Percentiles rank a stretch among this genome's conserved stretches.
phyloP scores from a whole-genome alignment of 352 stramenopile species.

The Globisporangium recalcitrans region DNA sequence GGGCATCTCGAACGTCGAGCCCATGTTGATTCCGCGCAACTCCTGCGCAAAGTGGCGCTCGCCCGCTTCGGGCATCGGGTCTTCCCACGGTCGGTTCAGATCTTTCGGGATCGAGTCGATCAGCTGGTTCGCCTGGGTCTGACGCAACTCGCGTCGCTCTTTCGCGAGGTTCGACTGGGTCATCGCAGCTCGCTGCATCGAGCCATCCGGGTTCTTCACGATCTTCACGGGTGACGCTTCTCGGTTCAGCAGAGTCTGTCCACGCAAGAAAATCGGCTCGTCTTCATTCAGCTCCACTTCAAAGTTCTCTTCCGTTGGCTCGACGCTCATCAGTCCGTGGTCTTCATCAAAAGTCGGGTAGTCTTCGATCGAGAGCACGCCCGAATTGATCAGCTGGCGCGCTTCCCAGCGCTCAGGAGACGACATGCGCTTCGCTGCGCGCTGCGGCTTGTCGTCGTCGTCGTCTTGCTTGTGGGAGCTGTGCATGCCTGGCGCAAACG shows the following conservation, averaged over 20 bases:
- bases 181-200: conserved; percentile 95
- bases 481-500: conserved; percentile 82
- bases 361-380: conserved; percentile 96
- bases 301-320: conserved; percentile 84
- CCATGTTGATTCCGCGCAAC: conserved; percentile 89
- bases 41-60: conserved; percentile 98
- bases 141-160: conserved; percentile 94
- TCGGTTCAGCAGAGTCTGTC: conserved; percentile 88
- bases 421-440: conserved; percentile 87
- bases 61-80: conserved; percentile 96
- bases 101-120: conserved; percentile 98
- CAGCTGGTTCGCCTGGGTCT: conserved; percentile 96
- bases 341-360: conserved; percentile 98
- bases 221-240: conserved; percentile 97
- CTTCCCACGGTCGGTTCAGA: conserved; percentile 97
- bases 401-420: conserved; percentile 97
- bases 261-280: conserved; percentile 95
- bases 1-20: conserved; percentile 86
- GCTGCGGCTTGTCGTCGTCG: conserved; percentile 66
- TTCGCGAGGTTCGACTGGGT: conserved; percentile 96
- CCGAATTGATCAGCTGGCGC: conserved; percentile 96
- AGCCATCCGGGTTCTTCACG: conserved; percentile 99
- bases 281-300: conserved; percentile 96
- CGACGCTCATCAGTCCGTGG: conserved; percentile 79
- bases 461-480: conserved; percentile 47